Evolutionary conservation across 2,329 filamentous ascomycete genomes (phyloP), one percentile per base, ranked within the genome.

Genomic region (Colletotrichum cuscutae): DNA sequence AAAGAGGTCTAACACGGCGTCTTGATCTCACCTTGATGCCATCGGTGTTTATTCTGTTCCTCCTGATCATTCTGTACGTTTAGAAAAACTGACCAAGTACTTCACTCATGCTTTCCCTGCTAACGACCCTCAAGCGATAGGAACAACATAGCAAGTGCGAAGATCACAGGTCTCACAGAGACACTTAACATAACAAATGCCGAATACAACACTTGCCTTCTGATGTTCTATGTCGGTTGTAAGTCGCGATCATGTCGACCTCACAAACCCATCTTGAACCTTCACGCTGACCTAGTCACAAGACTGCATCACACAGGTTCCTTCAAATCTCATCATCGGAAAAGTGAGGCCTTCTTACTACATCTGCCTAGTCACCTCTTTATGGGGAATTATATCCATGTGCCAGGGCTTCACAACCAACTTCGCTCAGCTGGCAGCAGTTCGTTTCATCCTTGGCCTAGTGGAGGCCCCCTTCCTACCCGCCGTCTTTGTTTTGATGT

Each of bases 131-230:
- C 11, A 24, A 68, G 58, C 0, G 80, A 82, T 65, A 73, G 76
- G 54, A 82, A 81, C 12, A 75, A 75, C 49, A 74, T 75, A 8
- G 86, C 88, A 24, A 91, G 90, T 78, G 88, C 88, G 1, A 86
- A 84, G 74, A 78, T 90, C 8, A 88, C 88, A 6, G 88, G 88
- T 0, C 80, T 91, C 5, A 86, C 89, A 61, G 83, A 83, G 53
- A 88, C 89, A 49, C 83, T 91, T 5, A 76, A 81, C 0, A 78
- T 92, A 52, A 81, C 76, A 12, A 84, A 85, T 35, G 88, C 89
- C 74, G 88, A 91, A 72, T 92, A 91, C 82, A 92, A 92, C 2
- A 75, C 72, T 13, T 57, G 52, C 8, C 26, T 75, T 2, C 49
- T 68, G 57, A 68, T 68, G 66, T 68, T 68, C 52, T 68, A 68